Evolutionary conservation across 2,329 filamentous ascomycete species (phyloP), one percentile per base, ranked within the genome.

Genomic region (Penicillium crustosum): DNA sequence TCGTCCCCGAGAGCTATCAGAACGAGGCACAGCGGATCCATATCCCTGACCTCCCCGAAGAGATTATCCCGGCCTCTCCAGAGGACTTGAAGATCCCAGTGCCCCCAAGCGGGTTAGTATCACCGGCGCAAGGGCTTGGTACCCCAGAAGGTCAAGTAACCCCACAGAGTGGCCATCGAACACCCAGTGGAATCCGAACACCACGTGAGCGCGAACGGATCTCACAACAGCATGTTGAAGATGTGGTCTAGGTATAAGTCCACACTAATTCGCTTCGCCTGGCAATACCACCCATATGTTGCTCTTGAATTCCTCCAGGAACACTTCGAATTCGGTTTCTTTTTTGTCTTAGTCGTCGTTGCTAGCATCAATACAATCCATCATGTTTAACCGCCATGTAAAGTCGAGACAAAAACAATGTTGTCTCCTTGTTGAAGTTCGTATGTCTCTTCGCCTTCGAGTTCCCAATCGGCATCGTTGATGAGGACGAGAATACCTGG

Each of bases 391-490:
- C 94, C 94, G 57, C 94, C 94, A 75, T 99, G 94, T 61, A 99
- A 81, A 19, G 94, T 99, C 60, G 93, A 97, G 61, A 99, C 93
- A 77, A 99, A 99, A 64, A 97, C 81, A 66, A 99, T 90, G 71
- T 90, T 93, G 78, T 99, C 94, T 58, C 87, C 84, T 61, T 81
- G 77, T 76, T 93, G 87, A 57, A 99, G 78, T 76, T 92, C 88
- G 72, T 97, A 97, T 64, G 86, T 83, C 72, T 94, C 92, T 77
- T 97, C 93, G 19, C 93, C 94, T 77, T 97, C 94, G 13, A 99
- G 84, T 75, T 97, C 94, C 94, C 94, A 99, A 75, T 99, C 94
- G 27, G 92, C 91, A 68, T 99, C 94, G 73, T 99, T 99, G 75
- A 99, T 96, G 57, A 99, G 82, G 29, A 97, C 93, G 43, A 99